phyloP scores from a whole-genome alignment of 805 yeast genomes.

The Citeromyces matritensis region DNA sequence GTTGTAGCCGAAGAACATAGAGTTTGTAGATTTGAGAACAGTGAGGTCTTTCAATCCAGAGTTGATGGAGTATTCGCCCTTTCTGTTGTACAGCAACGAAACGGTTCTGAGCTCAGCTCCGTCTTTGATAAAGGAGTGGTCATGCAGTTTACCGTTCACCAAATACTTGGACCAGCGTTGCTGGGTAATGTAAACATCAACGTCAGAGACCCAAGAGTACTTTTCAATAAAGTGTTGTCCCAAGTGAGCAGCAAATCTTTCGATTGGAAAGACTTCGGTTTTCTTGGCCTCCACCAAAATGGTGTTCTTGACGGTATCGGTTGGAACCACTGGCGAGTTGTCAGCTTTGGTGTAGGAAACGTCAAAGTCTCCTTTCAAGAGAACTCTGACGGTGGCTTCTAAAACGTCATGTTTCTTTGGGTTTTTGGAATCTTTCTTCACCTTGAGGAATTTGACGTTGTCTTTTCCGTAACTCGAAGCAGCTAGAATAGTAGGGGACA shows the following conservation, averaged over 20 bases:
- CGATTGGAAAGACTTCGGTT: slow-evolving; percentile 80
- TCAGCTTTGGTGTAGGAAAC: slow-evolving; percentile 77
- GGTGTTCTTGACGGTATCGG: slow-evolving; percentile 89
- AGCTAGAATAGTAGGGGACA: slow-evolving; percentile 7
- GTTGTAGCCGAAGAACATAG: slow-evolving; percentile 83
- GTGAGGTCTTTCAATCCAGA: slow-evolving; percentile 69
- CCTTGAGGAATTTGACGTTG: slow-evolving; percentile 85
- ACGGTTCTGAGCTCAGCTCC: slow-evolving; percentile 70
- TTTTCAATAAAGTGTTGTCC: slow-evolving; percentile 69
- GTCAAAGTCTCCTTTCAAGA: slow-evolving; percentile 70
- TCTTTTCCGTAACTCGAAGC: slow-evolving; percentile 79
- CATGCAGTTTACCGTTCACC: slow-evolving; percentile 63
- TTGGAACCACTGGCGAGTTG: slow-evolving; percentile 81
- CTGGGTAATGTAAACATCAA: slow-evolving; percentile 55
- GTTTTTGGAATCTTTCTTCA: slow-evolving; percentile 59
- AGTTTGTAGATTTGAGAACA: slow-evolving; percentile 80
- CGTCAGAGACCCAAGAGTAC: slow-evolving; percentile 64
- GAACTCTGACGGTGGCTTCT: slow-evolving; percentile 69
- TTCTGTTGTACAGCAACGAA: slow-evolving; percentile 33
- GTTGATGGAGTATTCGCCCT: slow-evolving; percentile 38
- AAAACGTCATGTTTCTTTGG: slow-evolving; percentile 67
- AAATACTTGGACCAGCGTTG: slow-evolving; percentile 60
- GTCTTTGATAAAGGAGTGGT: slow-evolving; percentile 74
- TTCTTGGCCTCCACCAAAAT: slow-evolving; percentile 71
- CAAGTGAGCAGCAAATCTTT: slow-evolving; percentile 74